Base-by-base conservation (phyloP, 495 filamentous ascomycete species). In the Daldinia bambusicola region DNA sequence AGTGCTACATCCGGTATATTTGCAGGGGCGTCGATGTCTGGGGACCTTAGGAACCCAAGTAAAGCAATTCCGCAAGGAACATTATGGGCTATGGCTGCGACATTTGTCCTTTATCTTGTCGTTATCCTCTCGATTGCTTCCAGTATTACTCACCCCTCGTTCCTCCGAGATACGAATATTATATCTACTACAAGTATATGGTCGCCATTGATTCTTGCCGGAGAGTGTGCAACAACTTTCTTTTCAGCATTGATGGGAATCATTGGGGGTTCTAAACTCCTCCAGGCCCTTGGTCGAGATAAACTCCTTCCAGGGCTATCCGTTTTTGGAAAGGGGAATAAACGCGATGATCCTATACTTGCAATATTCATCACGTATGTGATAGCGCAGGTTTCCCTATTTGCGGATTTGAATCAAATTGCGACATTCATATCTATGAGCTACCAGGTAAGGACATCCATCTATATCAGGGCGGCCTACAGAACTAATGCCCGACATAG, bases 231-330 rank as follows among this genome's bases (percentile, higher is more conserved):
- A 2, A 90, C 90, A 0, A 89, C 89, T 14, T 92, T 94, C 76
- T 97, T 97, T 82, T 95, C 93, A 0, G 87, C 90, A 3, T 72
- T 97, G 63, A 96, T 95, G 92, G 93, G 93, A 0, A 86, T 97
- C 7, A 93, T 95, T 71, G 93, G 91, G 1, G 90, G 93, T 22
- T 91, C 93, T n/a, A 95, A 95, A 79, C 88, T 95, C 14, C 84
- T 97, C 36, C 93, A 95, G 74, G 93, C 93, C 20, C 85, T 97
- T 57, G 92, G 92, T 13, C 84, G 92, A 76, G 93, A 97, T 76
- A 89, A 88, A 71, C 82, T 97, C 8, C 82, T 96, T 32, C 93
- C 93, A 4, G 93, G 93, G 2, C 78, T 96, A 18, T 87, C 83
- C 3, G 71, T 92, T 2, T 94, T 97, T 72, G 87, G 89, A 37